Evolutionary conservation across 2,329 filamentous ascomycete genomes (phyloP).

Genomic region (Penicillium sp.): DNA sequence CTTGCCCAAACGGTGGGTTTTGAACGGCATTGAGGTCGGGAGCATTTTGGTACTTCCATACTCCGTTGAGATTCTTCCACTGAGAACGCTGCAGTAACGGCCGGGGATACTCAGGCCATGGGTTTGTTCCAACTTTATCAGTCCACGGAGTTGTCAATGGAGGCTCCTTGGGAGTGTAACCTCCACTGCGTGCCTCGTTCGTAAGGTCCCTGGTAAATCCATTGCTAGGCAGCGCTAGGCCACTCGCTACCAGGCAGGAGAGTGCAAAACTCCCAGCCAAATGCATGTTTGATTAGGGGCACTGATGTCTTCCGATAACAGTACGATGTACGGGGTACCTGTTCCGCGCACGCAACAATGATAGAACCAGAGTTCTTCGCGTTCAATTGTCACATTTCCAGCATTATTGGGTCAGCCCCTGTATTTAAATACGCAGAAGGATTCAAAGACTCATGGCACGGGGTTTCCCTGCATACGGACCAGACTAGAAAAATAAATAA

Average conservation of each 20-base stretch:
- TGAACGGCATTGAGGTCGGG: conserved; percentile 39
- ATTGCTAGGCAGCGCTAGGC: conserved; percentile 12
- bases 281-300: conserved; percentile 12
- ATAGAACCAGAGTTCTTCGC: not conserved
- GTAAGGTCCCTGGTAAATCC: not conserved
- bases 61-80: conserved; percentile 53
- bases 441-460: not conserved
- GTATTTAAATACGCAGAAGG: conserved; percentile 8
- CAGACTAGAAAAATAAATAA: not conserved
- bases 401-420: conserved; percentile 1
- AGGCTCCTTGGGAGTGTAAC: conserved; percentile 43
- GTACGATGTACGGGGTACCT: not conserved
- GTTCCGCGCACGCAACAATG: not conserved
- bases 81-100: conserved; percentile 47
- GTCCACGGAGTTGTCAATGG: conserved; percentile 50
- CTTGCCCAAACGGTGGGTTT: conserved; percentile 47
- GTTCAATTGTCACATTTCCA: not conserved
- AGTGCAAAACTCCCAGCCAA: conserved; percentile 11
- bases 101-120: conserved; percentile 53
- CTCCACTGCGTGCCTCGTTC: conserved; percentile 19
- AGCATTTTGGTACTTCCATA: conserved; percentile 49
- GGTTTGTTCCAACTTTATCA: conserved; percentile 47
- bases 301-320: not conserved
- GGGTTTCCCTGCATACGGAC: conserved; percentile 1
- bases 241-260: conserved; percentile 12